Conservation (phyloP, 169 alveolate genomes). For the Plasmodium cynomolgi region DNA sequence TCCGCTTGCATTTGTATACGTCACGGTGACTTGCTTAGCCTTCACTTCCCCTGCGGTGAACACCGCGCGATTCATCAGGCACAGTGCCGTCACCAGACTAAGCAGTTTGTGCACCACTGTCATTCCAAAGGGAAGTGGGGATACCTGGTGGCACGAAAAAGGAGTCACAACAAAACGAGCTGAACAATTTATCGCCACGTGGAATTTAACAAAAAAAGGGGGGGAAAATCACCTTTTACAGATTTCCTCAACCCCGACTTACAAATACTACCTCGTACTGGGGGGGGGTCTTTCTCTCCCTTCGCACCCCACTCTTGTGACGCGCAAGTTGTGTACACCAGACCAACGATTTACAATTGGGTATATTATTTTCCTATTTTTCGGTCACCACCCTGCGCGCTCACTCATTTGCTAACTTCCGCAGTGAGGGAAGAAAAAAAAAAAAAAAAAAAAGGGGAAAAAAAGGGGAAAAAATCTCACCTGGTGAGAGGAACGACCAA, state of each 20-base stretch:
- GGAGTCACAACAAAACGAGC: neutral
- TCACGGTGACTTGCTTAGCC: neutral
- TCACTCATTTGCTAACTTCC: neutral
- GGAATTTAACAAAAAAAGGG: neutral
- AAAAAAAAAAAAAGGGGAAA: neutral
- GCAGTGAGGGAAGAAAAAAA: neutral
- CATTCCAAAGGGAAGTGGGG: neutral
- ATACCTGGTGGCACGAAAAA: no score
- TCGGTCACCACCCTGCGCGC: neutral
- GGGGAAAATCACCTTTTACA: neutral
- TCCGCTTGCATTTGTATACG: neutral
- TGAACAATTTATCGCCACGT: no score
- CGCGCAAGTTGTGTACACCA: neutral
- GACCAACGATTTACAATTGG: neutral
- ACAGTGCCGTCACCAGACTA: neutral
- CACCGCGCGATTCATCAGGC: neutral
- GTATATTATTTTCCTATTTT: neutral
- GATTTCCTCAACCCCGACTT: neutral
- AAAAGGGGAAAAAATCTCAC: neutral
- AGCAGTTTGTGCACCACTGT: neutral
- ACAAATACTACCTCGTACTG: neutral
- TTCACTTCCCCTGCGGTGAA: neutral
- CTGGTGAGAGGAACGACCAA: neutral
- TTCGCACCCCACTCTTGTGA: neutral
- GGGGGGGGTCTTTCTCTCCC: neutral